Base-by-base conservation (phyloP, 2,329 filamentous ascomycete genomes). In the Pestalotiopsis sp. region DNA sequence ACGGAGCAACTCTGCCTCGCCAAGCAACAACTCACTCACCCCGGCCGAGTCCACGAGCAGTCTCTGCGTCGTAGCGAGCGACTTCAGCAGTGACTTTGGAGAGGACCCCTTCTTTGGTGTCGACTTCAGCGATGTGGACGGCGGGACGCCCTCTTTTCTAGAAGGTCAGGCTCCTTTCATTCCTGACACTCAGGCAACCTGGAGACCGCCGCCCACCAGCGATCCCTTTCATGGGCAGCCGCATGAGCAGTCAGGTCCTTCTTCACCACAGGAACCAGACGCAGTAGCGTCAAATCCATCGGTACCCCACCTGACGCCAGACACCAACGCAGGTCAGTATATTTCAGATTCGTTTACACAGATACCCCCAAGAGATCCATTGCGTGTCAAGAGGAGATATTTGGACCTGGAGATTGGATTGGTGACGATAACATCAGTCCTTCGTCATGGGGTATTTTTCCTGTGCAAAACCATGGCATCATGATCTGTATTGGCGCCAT, bases 41-140 rank as follows among this genome's bases (percentile, higher is more conserved):
- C 86, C 86, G 12, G 83, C 82, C 71, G 86, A 85, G 69, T 87
- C 86, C 14, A 77, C 82, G 64, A 83, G 83, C 3, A 82, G 79
- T 27, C 75, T 82, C 58, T 85, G 83, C 70, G 79, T 84, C 71
- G 87, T 85, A 71, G 76, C 83, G 3, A 87, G 85, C 77, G 84
- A 87, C 71, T 82, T 79, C 72, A 81, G 83, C 68, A 52, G 45
- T 52, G 45, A 52, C 4, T 52, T 17, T 17, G 20, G 45, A 17
- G 59, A 36, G 14, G 86, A 89, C 71, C 82, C 84, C 14, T 87
- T 87, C 78, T 85, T 85, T 67, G 83, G 83, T 67, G 79, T 83
- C 69, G 79, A 86, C 76, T 87, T 87, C 70, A 79, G 79, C 74
- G 76, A 80, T 70, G 60, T 77, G 49, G 80, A 84, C 20, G 79